phyloP scores from a whole-genome alignment of 176 grass and related monocot species.

The Juncus effusus region DNA sequence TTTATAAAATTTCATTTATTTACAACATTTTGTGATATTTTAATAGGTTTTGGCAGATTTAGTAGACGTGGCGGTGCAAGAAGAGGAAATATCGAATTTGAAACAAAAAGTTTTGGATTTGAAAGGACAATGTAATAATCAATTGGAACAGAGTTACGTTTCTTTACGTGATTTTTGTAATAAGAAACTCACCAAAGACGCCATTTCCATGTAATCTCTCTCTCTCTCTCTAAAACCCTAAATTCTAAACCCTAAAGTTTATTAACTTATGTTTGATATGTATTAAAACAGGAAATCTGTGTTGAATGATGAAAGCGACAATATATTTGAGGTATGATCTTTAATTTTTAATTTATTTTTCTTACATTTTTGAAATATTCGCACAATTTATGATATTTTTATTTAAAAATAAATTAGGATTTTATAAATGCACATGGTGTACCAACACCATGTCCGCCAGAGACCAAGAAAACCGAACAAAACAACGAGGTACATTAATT shows the following conservation, averaged over 20 bases:
- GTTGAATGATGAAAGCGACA: conserved; percentile 21
- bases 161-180: conserved; percentile 85
- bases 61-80: conserved; percentile 68
- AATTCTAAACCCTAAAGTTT: conserved; percentile 16
- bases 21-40: conserved; percentile 17
- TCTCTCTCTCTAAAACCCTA: conserved; percentile 9
- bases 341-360: not conserved
- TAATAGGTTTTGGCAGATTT: conserved; percentile 77
- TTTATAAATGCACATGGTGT: conserved; percentile 25
- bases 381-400: not conserved
- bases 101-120: conserved; percentile 93
- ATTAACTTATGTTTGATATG: conserved; percentile 15
- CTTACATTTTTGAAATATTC: not conserved
- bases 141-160: conserved; percentile 45
- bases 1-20: not conserved
- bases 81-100: conserved; percentile 81
- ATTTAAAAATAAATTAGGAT: conserved; percentile 12
- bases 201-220: conserved; percentile 48
- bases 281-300: conserved; percentile 16
- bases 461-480: conserved; percentile 3
- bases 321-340: conserved; percentile 24
- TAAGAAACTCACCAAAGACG: conserved; percentile 40
- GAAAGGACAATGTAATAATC: conserved; percentile 52
- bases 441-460: conserved; percentile 7
- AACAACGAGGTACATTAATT: not conserved